Percentiles rank a stretch among this genome's conserved stretches.
These are phyloP conservation scores for Hymenoscyphus salicellus DNA, from an alignment of 2,329 filamentous ascomycete species.

Conservation along the genomic window DNA sequence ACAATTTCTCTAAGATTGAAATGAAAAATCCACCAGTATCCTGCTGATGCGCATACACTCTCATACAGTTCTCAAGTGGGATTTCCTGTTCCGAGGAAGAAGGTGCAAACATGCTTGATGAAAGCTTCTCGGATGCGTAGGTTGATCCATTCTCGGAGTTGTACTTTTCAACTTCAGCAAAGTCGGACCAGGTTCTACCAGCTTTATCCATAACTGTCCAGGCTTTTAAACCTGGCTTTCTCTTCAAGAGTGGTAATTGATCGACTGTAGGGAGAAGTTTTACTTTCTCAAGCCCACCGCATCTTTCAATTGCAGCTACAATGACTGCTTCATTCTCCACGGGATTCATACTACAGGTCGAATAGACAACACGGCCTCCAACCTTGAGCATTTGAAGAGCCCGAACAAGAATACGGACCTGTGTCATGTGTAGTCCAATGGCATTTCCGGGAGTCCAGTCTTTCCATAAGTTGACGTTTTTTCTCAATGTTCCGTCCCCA, in stretches of 20 bases:
- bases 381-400: slow-evolving; percentile 95
- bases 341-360: slow-evolving; percentile 98
- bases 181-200: slow-evolving; percentile 74
- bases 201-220: slow-evolving; percentile 94
- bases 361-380: slow-evolving; percentile 92
- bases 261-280: slow-evolving; percentile 80
- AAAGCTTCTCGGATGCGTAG: slow-evolving; percentile 62
- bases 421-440: slow-evolving; percentile 80
- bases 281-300: slow-evolving; percentile 78
- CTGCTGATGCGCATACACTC: slow-evolving; percentile 91
- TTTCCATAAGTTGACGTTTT: slow-evolving; percentile 92
- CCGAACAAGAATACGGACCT: slow-evolving; percentile 84
- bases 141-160: slow-evolving; percentile 59
- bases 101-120: slow-evolving; percentile 78
- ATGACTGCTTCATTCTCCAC: slow-evolving; percentile 95
- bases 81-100: slow-evolving; percentile 57
- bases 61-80: slow-evolving; percentile 85
- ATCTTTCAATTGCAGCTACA: slow-evolving; percentile 81
- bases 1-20: slow-evolving; percentile 85
- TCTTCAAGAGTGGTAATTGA: slow-evolving; percentile 71
- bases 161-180: slow-evolving; percentile 74
- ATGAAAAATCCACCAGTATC: slow-evolving; percentile 99
- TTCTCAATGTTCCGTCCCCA: slow-evolving; percentile 88
- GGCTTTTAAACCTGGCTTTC: slow-evolving; percentile 69
- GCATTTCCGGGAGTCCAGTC: slow-evolving; percentile 89